Percentiles rank a stretch among this genome's conserved stretches.
These are phyloP conservation scores for Nannochloropsis salina DNA, from an alignment of 108 stramenopile species.

Conservation along the genomic window DNA sequence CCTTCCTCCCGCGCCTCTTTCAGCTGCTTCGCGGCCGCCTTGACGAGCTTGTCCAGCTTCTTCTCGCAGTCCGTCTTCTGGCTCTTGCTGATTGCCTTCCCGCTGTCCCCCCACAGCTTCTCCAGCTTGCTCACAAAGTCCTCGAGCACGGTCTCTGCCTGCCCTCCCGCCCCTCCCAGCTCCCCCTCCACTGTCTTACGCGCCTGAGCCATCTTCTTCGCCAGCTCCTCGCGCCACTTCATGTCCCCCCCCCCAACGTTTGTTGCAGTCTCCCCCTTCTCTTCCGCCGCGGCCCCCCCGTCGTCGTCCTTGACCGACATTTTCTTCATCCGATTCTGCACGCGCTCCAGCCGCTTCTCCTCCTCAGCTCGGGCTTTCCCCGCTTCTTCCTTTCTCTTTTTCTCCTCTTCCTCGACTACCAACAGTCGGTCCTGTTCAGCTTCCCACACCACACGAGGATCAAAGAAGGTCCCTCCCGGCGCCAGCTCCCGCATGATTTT, in stretches of 20 bases:
- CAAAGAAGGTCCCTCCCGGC: background rate
- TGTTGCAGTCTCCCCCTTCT: background rate
- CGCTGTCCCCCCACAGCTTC: slow-evolving; percentile 5
- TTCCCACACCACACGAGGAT: slow-evolving; percentile 24
- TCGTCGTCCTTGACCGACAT: background rate
- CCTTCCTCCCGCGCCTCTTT: slow-evolving; percentile 35
- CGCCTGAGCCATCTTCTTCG: background rate
- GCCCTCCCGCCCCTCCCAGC: background rate
- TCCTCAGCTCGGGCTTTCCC: slow-evolving; percentile 11
- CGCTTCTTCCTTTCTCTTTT: background rate
- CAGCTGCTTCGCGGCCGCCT: slow-evolving; percentile 19
- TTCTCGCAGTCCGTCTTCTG: background rate
- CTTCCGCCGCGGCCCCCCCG: background rate
- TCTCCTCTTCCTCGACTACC: background rate
- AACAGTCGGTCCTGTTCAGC: slow-evolving; percentile 20
- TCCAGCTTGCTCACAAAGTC: slow-evolving; percentile 13
- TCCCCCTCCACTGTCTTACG: background rate
- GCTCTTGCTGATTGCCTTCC: background rate
- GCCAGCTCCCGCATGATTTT: slow-evolving; percentile 23
- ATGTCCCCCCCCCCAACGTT: background rate
- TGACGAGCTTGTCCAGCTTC: background rate
- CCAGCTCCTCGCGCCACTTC: background rate
- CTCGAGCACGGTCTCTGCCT: background rate
- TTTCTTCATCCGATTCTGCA: slow-evolving; percentile 16
- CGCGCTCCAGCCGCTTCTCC: background rate